phyloP scores from a whole-genome alignment of 164 flowering plant genomes.

The Vitis cinerea region DNA sequence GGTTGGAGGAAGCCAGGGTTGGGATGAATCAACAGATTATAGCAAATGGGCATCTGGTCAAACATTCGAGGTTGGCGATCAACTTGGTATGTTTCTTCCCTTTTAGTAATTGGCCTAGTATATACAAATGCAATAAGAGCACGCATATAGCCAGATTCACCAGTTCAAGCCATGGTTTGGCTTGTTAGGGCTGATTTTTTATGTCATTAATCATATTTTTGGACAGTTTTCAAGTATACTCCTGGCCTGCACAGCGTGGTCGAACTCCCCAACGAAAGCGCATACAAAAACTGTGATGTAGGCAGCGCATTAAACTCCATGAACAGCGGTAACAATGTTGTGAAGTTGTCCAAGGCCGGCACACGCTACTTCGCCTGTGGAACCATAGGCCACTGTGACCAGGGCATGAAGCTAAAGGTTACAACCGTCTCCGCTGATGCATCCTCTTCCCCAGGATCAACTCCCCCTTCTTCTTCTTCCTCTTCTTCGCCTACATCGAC shows the following conservation, averaged over 20 bases:
- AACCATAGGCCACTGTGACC: slow-evolving; percentile 58
- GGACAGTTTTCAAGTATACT: slow-evolving; percentile 65
- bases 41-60: slow-evolving; percentile 52
- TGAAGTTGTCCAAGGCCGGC: slow-evolving; percentile 57
- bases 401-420: slow-evolving; percentile 76
- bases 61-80: slow-evolving; percentile 68
- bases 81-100: slow-evolving; percentile 43
- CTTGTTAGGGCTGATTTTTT: no score
- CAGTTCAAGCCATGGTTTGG: no score
- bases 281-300: slow-evolving; percentile 56
- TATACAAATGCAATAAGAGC: background rate
- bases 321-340: slow-evolving; percentile 51
- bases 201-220: background rate
- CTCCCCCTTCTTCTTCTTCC: slow-evolving; percentile 28
- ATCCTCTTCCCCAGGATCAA: slow-evolving; percentile 19
- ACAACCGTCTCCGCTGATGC: slow-evolving; percentile 31
- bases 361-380: slow-evolving; percentile 72
- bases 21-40: slow-evolving; percentile 61
- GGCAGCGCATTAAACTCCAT: slow-evolving; percentile 39
- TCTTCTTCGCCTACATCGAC: slow-evolving; percentile 16
- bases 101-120: no score
- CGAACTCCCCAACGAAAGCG: slow-evolving; percentile 46
- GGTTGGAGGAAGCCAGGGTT: slow-evolving; percentile 78
- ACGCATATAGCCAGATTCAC: no score
- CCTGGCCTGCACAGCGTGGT: slow-evolving; percentile 69